phyloP scores from a whole-genome alignment of 768 basidiomycete genomes.

The Amanita polypyramis region DNA sequence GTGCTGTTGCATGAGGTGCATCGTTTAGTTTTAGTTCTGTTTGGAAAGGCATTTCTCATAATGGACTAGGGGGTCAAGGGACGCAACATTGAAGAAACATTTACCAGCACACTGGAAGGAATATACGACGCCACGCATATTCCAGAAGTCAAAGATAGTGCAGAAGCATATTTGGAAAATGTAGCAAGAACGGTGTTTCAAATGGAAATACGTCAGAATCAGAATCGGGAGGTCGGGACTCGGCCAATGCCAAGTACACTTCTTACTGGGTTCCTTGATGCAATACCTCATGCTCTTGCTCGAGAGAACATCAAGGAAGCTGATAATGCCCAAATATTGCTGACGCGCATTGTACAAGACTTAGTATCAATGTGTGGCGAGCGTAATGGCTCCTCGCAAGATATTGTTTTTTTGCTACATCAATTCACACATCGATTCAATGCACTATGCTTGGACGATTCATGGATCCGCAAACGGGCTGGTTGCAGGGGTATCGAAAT shows the following conservation, averaged over 20 bases:
- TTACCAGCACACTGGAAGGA: slow-evolving; percentile 61
- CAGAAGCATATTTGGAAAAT: slow-evolving; percentile 58
- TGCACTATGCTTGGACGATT: slow-evolving; percentile 81
- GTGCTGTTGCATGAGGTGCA: slow-evolving; percentile 68
- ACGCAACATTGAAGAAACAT: slow-evolving; percentile 66
- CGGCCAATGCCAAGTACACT: slow-evolving; percentile 48
- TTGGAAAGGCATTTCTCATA: no score
- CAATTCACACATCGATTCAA: slow-evolving; percentile 78
- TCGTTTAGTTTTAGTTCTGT: not conserved
- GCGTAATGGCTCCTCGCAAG: slow-evolving; percentile 35
- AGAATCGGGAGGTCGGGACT: slow-evolving; percentile 39
- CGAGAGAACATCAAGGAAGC: slow-evolving; percentile 53
- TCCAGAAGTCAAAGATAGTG: slow-evolving; percentile 57
- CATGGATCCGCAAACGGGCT: slow-evolving; percentile 84
- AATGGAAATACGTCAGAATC: slow-evolving; percentile 55
- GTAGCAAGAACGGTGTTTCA: slow-evolving; percentile 66
- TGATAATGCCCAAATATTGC: slow-evolving; percentile 45
- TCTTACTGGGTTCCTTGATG: slow-evolving; percentile 68
- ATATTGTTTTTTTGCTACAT: slow-evolving; percentile 61
- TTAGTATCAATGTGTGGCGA: slow-evolving; percentile 47
- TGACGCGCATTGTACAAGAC: slow-evolving; percentile 55
- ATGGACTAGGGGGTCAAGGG: slow-evolving; percentile 51
- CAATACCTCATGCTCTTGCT: slow-evolving; percentile 66
- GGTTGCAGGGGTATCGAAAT: slow-evolving; percentile 82
- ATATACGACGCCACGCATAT: slow-evolving; percentile 68